Evolutionary conservation across 2,329 filamentous ascomycete genomes (phyloP).

Genomic region (Colletotrichum paranaense): DNA sequence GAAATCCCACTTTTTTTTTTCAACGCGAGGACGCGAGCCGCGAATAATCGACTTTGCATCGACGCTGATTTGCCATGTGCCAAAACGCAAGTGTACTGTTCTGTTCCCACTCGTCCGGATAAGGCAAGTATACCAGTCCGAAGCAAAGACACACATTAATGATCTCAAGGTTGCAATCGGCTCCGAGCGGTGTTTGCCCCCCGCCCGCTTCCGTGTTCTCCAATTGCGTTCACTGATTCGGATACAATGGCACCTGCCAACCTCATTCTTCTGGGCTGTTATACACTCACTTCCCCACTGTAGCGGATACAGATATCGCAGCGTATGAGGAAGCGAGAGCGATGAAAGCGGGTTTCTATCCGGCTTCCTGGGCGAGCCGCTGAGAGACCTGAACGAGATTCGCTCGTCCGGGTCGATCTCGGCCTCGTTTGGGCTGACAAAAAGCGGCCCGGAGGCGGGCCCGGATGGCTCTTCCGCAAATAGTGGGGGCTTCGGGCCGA

Average conservation of each 20-base stretch:
- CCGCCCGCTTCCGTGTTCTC: background rate
- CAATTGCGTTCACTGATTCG: background rate
- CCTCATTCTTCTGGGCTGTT: background rate
- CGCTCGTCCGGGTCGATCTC: background rate
- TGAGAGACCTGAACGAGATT: too few species aligned
- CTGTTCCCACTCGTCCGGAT: too few species aligned
- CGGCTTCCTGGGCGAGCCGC: background rate
- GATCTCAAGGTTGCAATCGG: background rate
- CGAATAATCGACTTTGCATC: background rate
- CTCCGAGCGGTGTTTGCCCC: background rate
- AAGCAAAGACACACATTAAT: background rate
- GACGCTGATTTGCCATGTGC: background rate
- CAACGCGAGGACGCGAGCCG: background rate
- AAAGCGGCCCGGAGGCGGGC: background rate
- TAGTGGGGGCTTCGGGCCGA: background rate
- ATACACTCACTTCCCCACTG: background rate
- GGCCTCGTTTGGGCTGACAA: background rate
- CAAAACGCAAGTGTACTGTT: background rate
- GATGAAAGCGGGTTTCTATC: background rate
- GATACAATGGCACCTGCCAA: background rate
- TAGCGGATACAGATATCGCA: background rate
- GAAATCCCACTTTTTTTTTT: background rate
- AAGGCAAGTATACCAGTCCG: background rate
- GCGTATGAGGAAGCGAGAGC: background rate
- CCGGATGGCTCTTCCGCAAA: background rate